Evolutionary conservation across 352 stramenopile species (phyloP).

Genomic region (Globisporangium rhizosaccharum): DNA sequence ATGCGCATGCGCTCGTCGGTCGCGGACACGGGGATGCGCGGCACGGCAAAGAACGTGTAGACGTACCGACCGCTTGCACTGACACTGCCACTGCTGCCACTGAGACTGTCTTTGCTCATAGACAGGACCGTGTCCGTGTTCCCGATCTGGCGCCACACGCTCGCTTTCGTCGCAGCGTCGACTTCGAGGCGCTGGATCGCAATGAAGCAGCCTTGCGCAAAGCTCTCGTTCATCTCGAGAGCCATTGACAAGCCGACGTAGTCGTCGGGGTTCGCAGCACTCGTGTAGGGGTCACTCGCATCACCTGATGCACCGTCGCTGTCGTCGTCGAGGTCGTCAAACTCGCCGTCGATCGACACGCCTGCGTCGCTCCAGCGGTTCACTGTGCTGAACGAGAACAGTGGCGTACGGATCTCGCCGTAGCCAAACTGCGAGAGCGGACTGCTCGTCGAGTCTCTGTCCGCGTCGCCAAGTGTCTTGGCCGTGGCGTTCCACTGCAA

Average conservation of each 20-base stretch:
- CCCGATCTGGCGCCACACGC: conserved; percentile 66
- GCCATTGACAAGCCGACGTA: conserved; percentile 80
- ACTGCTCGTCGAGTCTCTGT: conserved; percentile 22
- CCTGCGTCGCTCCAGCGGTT: conserved; percentile 53
- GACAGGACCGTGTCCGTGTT: conserved; percentile 79
- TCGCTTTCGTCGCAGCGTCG: conserved; percentile 28
- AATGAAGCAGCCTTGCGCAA: conserved; percentile 69
- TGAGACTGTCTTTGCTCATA: conserved; percentile 36
- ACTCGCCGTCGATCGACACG: conserved; percentile 25
- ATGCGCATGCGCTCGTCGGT: conserved; percentile 67
- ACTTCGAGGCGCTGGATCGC: conserved; percentile 64
- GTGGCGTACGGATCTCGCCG: conserved; percentile 71
- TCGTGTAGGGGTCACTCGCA: conserved; percentile 9
- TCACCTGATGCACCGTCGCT: conserved; percentile 8
- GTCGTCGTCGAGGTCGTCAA: conserved; percentile 41
- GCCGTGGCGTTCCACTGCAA: conserved; percentile 85
- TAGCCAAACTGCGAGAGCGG: conserved; percentile 58
- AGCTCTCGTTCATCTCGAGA: conserved; percentile 78
- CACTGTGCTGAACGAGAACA: conserved; percentile 65
- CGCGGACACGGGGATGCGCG: conserved; percentile 53
- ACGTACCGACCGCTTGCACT: conserved; percentile 40
- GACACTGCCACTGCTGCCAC: conserved; percentile 5
- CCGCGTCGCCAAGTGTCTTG: conserved; percentile 71
- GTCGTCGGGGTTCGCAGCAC: conserved; percentile 26
- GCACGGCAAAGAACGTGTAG: conserved; percentile 83